Base-by-base conservation (phyloP, 2,329 filamentous ascomycete species). In the Didymella segeticola region DNA sequence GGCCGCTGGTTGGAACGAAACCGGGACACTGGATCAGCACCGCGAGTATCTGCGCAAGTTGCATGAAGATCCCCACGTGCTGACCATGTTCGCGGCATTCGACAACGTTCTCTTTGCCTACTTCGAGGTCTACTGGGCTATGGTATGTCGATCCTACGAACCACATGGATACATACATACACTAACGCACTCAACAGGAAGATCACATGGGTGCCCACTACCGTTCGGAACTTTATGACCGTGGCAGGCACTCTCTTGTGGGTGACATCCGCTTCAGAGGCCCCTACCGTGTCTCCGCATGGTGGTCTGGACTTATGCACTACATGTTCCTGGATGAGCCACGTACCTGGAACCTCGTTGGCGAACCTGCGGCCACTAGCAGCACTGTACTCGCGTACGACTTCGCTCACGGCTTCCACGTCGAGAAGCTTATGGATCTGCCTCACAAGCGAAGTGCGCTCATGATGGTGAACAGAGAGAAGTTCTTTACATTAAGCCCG, bases 81-180 rank as follows among this genome's bases (percentile, higher is more conserved):
- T 91, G 46, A 84, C 86, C 20, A 78, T 93, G 38, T 78, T 93
- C 53, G 90, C 86, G 6, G 82, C 83, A 22, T 93, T 91, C 70
- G 83, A 93, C 50, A 87, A 89, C 25, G 81, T 80, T 2, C 83
- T 79, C 41, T 93, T 93, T 71, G 86, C 88, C 0, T 93, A 93
- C 71, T 92, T 90, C 69, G 90, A 93, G 72, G 79, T 92, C 1
- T 93, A 92, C 72, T 93, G 89, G 89, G 87, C 86, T 29, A 86
- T 86, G 78, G 82, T 83, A 75, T 57, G 73, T 62, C 19, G 42
- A 27, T 23, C n/a, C 20, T 43, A 17, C 5, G 12, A 8, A 9
- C 17, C 14, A 29, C 14, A 46, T 3, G 12, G 23, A 4, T 25
- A 48, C 26, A 37, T 19, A 49, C 34, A 47, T 50, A 34, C 25